A percentile compares a stretch with the other conserved stretches of the same genome.
phyloP scores from a whole-genome alignment of 2,329 filamentous ascomycete species.

The Ceratocystis harringtonii region DNA sequence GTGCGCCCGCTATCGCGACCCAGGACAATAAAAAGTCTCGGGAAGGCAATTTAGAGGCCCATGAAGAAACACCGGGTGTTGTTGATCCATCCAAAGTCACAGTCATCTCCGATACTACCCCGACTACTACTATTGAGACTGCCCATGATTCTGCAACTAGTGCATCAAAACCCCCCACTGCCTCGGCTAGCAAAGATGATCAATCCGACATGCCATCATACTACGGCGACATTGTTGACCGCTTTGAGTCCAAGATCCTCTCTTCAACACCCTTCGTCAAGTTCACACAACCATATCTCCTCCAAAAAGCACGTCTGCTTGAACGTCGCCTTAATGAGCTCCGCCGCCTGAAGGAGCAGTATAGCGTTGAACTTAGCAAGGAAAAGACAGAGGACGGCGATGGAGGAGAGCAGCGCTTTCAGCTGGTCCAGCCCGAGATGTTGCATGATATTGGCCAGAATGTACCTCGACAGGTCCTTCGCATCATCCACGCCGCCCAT shows the following conservation, averaged over 20 bases:
- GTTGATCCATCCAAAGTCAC: background rate
- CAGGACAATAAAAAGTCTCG: background rate
- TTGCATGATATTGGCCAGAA: conserved; percentile 69
- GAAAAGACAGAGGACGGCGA: conserved; percentile 31
- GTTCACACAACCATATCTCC: conserved; percentile 81
- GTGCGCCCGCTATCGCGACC: background rate
- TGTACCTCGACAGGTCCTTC: conserved; percentile 74
- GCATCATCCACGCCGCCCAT: conserved; percentile 86
- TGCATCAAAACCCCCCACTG: background rate
- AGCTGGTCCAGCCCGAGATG: conserved; percentile 90
- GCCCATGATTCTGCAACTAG: background rate
- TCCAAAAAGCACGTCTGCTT: conserved; percentile 83
- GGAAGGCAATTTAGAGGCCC: background rate
- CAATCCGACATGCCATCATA: conserved; percentile 64
- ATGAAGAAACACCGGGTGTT: background rate
- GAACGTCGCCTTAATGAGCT: conserved; percentile 72
- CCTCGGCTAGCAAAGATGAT: conserved; percentile 39
- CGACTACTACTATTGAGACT: background rate
- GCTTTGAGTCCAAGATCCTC: conserved; percentile 81
- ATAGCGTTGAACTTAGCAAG: conserved; percentile 10
- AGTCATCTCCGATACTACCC: background rate
- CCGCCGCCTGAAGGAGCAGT: conserved; percentile 65
- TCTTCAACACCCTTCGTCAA: conserved; percentile 94
- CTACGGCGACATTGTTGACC: conserved; percentile 88
- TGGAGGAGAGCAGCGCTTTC: conserved; percentile 61